Conservation (phyloP, 2,329 filamentous ascomycete species). For the Diaporthe caulivora region DNA sequence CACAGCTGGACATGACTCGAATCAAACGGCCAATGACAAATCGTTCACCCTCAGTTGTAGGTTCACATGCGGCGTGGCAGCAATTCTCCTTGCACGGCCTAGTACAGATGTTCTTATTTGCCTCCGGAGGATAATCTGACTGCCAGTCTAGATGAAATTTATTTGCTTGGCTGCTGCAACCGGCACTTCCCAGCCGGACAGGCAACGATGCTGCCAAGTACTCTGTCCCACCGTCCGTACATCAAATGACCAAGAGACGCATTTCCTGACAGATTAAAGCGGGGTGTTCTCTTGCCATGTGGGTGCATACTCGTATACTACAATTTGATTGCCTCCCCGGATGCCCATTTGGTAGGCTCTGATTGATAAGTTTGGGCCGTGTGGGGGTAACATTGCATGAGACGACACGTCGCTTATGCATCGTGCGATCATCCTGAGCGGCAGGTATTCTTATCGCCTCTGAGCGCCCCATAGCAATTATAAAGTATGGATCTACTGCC, state of each 20-base stretch:
- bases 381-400: slow-evolving; percentile 9
- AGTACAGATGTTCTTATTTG: neutral
- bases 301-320: neutral
- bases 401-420: neutral
- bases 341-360: slow-evolving; percentile 3
- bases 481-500: neutral
- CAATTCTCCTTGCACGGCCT: neutral
- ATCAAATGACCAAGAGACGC: slow-evolving; percentile 19
- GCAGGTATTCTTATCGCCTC: neutral
- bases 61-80: neutral
- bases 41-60: neutral
- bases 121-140: neutral
- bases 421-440: neutral
- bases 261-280: neutral
- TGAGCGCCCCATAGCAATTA: neutral
- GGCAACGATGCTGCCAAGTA: neutral
- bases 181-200: neutral
- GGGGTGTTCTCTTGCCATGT: neutral
- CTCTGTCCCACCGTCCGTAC: neutral
- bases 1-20: neutral
- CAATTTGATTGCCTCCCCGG: neutral
- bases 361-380: neutral
- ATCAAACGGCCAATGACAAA: neutral
- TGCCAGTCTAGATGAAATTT: neutral
- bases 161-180: neutral